phyloP scores from a whole-genome alignment of 2,329 filamentous ascomycete genomes.

The Stemphylium vesicarium region DNA sequence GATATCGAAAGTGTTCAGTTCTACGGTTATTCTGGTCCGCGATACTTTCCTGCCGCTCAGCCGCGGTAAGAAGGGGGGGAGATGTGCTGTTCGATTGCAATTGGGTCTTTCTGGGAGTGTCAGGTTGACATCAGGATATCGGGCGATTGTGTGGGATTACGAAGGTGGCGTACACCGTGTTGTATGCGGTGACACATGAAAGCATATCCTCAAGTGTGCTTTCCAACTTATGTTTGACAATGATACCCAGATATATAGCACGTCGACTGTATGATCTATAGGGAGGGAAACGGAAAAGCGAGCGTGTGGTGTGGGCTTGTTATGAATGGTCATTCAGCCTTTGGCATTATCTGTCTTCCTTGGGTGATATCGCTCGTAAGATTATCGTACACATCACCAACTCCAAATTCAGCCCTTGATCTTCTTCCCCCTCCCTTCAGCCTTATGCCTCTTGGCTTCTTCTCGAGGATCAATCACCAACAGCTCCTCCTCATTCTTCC shows the following conservation, averaged over 20 bases:
- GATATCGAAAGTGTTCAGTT: constrained; percentile 87
- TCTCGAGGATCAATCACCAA: constrained; percentile 92
- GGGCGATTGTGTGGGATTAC: background rate
- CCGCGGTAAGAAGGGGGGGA: constrained; percentile 21
- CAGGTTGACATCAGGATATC: background rate
- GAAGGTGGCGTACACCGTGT: background rate
- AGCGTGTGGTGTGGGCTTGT: too few species aligned
- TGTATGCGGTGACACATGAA: background rate
- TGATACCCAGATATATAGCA: constrained; percentile 1
- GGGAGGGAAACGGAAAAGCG: constrained; percentile 20
- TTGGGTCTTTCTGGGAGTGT: background rate
- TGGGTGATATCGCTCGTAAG: too few species aligned
- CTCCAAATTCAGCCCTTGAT: too few species aligned
- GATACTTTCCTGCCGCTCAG: constrained; percentile 77
- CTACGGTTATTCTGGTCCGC: constrained; percentile 82
- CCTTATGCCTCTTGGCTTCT: constrained; percentile 74
- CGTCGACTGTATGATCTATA: background rate
- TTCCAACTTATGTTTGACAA: background rate
- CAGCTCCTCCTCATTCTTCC: constrained; percentile 87
- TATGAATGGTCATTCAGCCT: too few species aligned
- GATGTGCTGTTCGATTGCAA: background rate
- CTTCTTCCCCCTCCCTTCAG: constrained; percentile 53
- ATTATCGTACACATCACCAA: too few species aligned
- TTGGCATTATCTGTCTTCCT: too few species aligned
- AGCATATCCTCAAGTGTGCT: background rate